A percentile compares a stretch with the other conserved stretches of the same genome.
Conservation (phyloP, 352 stramenopile species). For the Pseudoperonospora humuli region DNA sequence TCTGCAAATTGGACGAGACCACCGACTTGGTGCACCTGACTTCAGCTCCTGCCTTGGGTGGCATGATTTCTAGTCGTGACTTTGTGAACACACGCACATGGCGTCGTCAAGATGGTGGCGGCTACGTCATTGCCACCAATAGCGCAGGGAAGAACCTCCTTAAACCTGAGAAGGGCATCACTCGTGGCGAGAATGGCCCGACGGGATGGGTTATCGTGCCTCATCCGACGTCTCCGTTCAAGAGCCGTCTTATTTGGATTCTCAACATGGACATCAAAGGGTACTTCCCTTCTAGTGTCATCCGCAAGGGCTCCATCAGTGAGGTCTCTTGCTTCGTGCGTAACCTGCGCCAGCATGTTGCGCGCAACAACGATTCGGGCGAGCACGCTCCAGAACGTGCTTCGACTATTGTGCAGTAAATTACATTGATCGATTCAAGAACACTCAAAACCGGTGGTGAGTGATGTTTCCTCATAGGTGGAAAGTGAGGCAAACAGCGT, state of each 20-base stretch:
- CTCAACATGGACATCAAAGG: conserved; percentile 83
- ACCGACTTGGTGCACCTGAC: conserved; percentile 69
- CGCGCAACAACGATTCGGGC: conserved; percentile 25
- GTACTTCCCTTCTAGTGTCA: conserved; percentile 70
- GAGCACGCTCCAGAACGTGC: conserved; percentile 16
- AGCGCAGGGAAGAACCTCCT: conserved; percentile 65
- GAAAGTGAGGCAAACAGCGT: neutral
- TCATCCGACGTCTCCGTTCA: conserved; percentile 65
- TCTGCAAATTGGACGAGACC: conserved; percentile 55
- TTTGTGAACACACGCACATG: conserved; percentile 75
- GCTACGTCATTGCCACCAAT: conserved; percentile 58
- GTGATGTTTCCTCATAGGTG: conserved; percentile 13
- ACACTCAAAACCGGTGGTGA: conserved; percentile 19
- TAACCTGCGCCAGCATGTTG: conserved; percentile 67
- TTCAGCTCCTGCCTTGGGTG: conserved; percentile 53
- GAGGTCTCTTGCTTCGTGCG: conserved; percentile 73
- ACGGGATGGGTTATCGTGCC: conserved; percentile 71
- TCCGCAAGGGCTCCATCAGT: conserved; percentile 74
- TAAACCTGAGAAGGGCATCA: conserved; percentile 60
- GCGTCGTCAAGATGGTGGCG: conserved; percentile 56
- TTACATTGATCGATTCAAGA: conserved; percentile 20
- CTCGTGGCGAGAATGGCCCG: conserved; percentile 67
- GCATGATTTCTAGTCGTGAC: conserved; percentile 75
- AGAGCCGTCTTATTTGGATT: conserved; percentile 74
- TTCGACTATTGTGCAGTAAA: conserved; percentile 26